Evolutionary conservation across 2,329 filamentous ascomycete genomes (phyloP).

Genomic region (Penicillium sp.): DNA sequence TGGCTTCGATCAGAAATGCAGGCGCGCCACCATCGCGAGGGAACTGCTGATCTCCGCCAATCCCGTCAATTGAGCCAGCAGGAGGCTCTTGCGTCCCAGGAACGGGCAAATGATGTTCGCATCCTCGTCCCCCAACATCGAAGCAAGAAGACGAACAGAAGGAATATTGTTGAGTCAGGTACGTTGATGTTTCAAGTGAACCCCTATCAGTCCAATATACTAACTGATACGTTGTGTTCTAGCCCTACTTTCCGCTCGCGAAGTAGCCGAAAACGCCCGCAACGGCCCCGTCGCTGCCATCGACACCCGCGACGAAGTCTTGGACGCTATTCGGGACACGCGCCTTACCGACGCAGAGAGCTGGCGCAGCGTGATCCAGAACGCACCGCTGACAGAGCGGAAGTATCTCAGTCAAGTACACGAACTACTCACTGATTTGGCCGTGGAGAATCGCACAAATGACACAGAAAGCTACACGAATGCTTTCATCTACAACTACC

Average conservation of each 20-base stretch:
- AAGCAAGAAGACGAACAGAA: constrained; percentile 88
- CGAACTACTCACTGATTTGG: constrained; percentile 67
- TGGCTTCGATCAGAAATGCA: constrained; percentile 82
- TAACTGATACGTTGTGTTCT: constrained; percentile 17
- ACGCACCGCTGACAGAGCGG: constrained; percentile 71
- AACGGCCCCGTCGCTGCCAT: constrained; percentile 82
- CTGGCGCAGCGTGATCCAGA: constrained; percentile 80
- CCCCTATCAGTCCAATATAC: background rate
- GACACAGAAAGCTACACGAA: constrained; percentile 60
- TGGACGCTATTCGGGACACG: constrained; percentile 74
- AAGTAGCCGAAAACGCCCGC: constrained; percentile 68
- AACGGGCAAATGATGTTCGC: constrained; percentile 70
- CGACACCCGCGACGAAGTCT: constrained; percentile 79
- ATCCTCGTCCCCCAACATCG: constrained; percentile 80
- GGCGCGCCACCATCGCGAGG: constrained; percentile 68
- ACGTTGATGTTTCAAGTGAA: constrained; percentile 48
- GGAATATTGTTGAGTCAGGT: constrained; percentile 79
- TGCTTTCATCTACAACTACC: constrained; percentile 89
- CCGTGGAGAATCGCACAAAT: constrained; percentile 44
- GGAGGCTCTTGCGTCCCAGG: constrained; percentile 36
- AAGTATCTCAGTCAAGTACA: constrained; percentile 82
- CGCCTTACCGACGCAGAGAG: constrained; percentile 75
- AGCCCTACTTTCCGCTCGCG: constrained; percentile 57
- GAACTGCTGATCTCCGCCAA: constrained; percentile 44
- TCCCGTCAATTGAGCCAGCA: constrained; percentile 44